A percentile compares a stretch with the other conserved stretches of the same genome.
Conservation (phyloP, 306 rosid species). For the Herpetospermum pedunculosum region DNA sequence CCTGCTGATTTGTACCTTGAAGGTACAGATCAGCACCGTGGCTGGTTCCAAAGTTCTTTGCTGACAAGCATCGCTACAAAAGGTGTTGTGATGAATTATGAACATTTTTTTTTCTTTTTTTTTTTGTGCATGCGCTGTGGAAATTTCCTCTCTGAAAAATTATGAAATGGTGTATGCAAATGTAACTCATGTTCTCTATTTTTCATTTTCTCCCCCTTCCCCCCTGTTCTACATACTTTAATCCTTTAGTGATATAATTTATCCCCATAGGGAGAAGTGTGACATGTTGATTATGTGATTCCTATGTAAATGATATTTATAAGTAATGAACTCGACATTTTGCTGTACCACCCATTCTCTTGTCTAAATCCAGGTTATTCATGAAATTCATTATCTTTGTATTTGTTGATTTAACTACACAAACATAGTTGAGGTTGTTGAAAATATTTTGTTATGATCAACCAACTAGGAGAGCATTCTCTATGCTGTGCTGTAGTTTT, state of each 20-base stretch:
- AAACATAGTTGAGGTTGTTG: not conserved
- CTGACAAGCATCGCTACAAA: constrained; percentile 81
- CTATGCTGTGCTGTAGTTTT: not conserved
- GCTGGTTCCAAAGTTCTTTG: constrained; percentile 99
- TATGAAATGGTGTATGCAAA: not conserved
- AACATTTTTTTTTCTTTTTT: not conserved
- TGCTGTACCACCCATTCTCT: not conserved
- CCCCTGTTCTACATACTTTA: not conserved
- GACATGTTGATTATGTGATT: not conserved
- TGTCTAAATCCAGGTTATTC: not conserved
- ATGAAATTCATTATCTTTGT: not conserved
- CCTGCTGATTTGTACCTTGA: constrained; percentile 97
- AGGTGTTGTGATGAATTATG: constrained; percentile 48
- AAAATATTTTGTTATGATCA: not conserved
- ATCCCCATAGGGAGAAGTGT: not conserved
- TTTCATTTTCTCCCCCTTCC: not conserved
- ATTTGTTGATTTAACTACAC: not conserved
- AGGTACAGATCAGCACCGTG: constrained; percentile 99
- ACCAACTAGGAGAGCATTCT: not conserved
- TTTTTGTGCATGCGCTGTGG: not conserved
- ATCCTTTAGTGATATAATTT: not conserved
- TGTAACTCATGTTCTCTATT: not conserved
- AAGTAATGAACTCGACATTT: not conserved
- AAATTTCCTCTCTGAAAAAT: not conserved
- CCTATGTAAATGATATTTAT: not conserved